A percentile compares a stretch with the other conserved stretches of the same genome.
Evolutionary conservation across 2,329 filamentous ascomycete species (phyloP).

Genomic region (Diaporthe sp.): DNA sequence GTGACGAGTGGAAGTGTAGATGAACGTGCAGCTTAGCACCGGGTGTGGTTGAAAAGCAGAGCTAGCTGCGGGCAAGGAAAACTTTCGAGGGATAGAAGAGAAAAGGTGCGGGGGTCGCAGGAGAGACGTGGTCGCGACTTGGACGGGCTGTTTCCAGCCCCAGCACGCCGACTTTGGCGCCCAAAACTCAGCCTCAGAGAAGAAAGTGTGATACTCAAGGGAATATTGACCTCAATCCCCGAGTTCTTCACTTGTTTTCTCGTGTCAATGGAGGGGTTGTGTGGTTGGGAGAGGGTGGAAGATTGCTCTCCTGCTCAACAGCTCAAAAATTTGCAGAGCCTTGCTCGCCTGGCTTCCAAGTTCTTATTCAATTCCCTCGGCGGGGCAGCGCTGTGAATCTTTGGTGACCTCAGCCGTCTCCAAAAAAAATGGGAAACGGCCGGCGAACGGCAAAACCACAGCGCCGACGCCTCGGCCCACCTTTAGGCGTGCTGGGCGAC

Average conservation of each 20-base stretch:
- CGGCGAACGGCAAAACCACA: constrained; percentile 22
- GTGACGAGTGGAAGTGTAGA: constrained; percentile 64
- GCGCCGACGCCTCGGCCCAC: constrained; percentile 10
- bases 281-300: constrained; percentile 24
- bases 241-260: constrained; percentile 9
- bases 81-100: constrained; percentile 66
- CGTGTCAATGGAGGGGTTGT: constrained; percentile 23
- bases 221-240: constrained; percentile 21
- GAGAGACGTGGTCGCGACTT: constrained; percentile 59
- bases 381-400: neutral
- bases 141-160: constrained; percentile 60
- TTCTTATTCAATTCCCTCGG: neutral
- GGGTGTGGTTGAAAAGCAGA: constrained; percentile 71
- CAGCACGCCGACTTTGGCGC: constrained; percentile 41
- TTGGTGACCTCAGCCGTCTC: constrained; percentile 20
- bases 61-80: constrained; percentile 74
- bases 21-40: constrained; percentile 65
- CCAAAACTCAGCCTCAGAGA: constrained; percentile 21
- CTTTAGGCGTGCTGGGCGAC: neutral
- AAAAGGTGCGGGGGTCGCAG: constrained; percentile 58
- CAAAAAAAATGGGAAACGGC: neutral
- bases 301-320: constrained; percentile 25
- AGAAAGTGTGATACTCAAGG: constrained; percentile 11
- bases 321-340: constrained; percentile 40
- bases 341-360: constrained; percentile 34